Evolutionary conservation across 768 basidiomycete species (phyloP).

Genomic region (Neoboletus magnificus): DNA sequence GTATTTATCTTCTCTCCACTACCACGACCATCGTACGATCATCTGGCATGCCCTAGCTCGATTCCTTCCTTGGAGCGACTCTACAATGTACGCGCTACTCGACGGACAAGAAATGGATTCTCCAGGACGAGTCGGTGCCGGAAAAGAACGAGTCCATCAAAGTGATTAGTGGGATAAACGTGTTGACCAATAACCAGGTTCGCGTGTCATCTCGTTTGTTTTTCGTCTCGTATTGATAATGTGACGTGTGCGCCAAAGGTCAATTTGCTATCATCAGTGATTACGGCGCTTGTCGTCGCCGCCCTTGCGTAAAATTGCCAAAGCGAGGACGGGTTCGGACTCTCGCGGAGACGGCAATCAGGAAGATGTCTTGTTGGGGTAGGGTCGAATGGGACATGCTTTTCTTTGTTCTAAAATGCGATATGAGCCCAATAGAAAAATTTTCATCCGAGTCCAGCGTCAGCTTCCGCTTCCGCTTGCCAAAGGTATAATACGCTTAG

Average conservation of each 20-base stretch:
- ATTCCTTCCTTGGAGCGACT: slow-evolving; percentile 85
- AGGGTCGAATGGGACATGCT: neutral
- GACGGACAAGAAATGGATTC: slow-evolving; percentile 52
- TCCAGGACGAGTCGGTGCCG: slow-evolving; percentile 50
- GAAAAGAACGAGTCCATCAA: slow-evolving; percentile 46
- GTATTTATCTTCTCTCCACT: slow-evolving; percentile 19
- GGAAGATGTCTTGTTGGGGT: neutral
- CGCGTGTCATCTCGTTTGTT: slow-evolving; percentile 6
- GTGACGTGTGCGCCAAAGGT: slow-evolving; percentile 28
- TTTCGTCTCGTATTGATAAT: slow-evolving; percentile 1
- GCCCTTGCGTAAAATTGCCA: slow-evolving; percentile 37
- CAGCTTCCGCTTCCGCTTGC: too few relatives aligned
- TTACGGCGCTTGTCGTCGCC: slow-evolving; percentile 37
- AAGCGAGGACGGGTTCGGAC: too few relatives aligned
- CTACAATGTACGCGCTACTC: slow-evolving; percentile 80
- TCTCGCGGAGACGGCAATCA: neutral
- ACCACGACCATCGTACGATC: neutral
- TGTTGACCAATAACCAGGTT: slow-evolving; percentile 86
- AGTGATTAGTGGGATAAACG: slow-evolving; percentile 57
- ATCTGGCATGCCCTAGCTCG: slow-evolving; percentile 47
- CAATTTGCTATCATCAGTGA: slow-evolving; percentile 43
- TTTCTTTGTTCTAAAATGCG: neutral
- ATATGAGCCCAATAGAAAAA: neutral
- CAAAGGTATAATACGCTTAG: neutral
- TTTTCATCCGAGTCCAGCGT: neutral